Evolutionary conservation across 2,329 filamentous ascomycete species (phyloP).

Genomic region (Leptosphaerulina australis): DNA sequence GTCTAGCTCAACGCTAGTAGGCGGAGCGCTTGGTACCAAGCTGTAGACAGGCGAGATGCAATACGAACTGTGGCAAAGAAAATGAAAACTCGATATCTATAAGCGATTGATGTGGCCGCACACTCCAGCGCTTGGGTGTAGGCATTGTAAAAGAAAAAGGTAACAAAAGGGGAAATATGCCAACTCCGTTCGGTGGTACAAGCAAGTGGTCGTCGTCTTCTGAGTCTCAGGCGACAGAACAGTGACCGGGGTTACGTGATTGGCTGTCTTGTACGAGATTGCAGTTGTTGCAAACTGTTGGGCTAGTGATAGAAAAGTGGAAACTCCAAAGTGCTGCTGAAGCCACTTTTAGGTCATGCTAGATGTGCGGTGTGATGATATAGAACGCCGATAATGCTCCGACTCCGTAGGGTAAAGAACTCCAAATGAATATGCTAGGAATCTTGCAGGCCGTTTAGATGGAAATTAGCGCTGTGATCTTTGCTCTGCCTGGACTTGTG

Average conservation of each 20-base stretch:
- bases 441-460: neutral
- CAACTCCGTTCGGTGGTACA: neutral
- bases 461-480: constrained; percentile 10
- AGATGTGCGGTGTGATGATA: constrained; percentile 23
- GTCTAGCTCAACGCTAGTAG: constrained; percentile 37
- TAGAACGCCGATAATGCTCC: constrained; percentile 45
- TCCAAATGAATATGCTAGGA: constrained; percentile 14
- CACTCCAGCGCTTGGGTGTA: constrained; percentile 48
- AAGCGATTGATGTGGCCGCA: constrained; percentile 39
- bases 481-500: constrained; percentile 2
- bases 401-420: constrained; percentile 20
- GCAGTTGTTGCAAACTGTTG: constrained; percentile 1
- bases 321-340: constrained; percentile 15
- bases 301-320: constrained; percentile 12
- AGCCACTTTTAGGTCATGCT: constrained; percentile 17
- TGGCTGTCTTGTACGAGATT: constrained; percentile 2
- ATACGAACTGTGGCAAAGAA: constrained; percentile 16
- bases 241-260: constrained; percentile 16
- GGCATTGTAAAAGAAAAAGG: constrained; percentile 30
- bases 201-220: neutral
- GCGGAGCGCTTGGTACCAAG: constrained; percentile 41
- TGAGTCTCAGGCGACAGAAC: neutral
- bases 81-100: constrained; percentile 24
- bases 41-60: constrained; percentile 36
- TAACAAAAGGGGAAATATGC: constrained; percentile 4